Evolutionary conservation across 495 filamentous ascomycete species (phyloP), one percentile per base, ranked within the genome.

Genomic region (Tuber calosporum): DNA sequence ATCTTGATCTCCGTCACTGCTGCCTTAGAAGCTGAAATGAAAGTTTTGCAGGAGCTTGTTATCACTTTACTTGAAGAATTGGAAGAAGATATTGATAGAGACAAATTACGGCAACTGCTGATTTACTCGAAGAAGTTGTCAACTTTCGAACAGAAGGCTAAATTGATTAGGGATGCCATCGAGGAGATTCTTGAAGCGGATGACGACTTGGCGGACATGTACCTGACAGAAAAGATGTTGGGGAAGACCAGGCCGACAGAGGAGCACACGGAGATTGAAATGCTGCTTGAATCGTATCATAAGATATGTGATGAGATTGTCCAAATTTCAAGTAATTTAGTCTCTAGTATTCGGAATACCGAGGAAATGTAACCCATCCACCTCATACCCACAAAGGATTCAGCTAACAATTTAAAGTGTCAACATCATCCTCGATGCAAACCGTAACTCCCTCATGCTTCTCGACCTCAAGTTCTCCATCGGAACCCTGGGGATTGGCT

Each of bases 281-380:
- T 98, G 89, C 84, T 99, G 67, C 85, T 99, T 20, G 95, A 99
- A 82, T 96, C 92, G 30, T 99, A 99, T 79, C 93, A 99, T 81
- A 98, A 99, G 83, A 90, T 99, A 66, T 92, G 91, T 81, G 95
- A 99, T 83, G 95, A 99, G 85, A 97, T 99, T 82, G 95, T 97
- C 20, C 94, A 99, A 82, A 90, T 93, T 69, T 91, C 92, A 69
- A 92, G 92, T 70, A 97, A 96, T 82, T 83, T 98, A 67, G 93
- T 97, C 58, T 94, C 90, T n/a, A 92, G 91, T 79, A 99, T 99
- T 82, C 89, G 95, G 72, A 99, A 97, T 80, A 99, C 95, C 0
- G 95, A 99, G 84, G 95, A 99, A 86, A 95, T 99, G 94, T 97
- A 84, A 85, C 89, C 68, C 26, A 5, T 26, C 71, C 70, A 53